phyloP scores from a whole-genome alignment of 108 stramenopile species.

The Conticribra weissflogii region DNA sequence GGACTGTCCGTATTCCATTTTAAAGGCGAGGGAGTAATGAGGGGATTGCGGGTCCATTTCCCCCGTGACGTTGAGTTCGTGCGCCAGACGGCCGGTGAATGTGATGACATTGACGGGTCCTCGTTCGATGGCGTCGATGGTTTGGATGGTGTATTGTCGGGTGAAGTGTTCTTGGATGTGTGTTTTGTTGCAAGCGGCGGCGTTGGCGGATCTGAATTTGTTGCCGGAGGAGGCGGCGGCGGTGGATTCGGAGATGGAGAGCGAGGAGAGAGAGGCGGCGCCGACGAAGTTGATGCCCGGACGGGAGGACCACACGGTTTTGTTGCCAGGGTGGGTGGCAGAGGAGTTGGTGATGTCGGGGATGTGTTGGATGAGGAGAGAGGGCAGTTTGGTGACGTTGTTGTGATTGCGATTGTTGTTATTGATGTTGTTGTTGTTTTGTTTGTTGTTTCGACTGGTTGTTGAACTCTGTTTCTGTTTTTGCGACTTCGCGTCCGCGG shows the following conservation, averaged over 20 bases:
- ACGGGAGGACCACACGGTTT: conserved; percentile 33
- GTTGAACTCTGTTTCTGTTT: too few species aligned
- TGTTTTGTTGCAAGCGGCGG: neutral
- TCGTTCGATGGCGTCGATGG: conserved; percentile 27
- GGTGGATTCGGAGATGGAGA: conserved; percentile 2
- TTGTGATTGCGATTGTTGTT: neutral
- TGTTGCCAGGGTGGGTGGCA: too few species aligned
- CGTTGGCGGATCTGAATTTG: too few species aligned
- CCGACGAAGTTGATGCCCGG: conserved; percentile 49
- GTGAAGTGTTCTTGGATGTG: conserved; percentile 27
- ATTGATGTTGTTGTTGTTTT: neutral
- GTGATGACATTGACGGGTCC: conserved; percentile 23
- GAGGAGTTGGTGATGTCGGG: too few species aligned
- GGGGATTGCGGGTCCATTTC: conserved; percentile 9
- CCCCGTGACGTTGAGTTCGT: conserved; percentile 20
- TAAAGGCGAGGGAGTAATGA: conserved; percentile 20
- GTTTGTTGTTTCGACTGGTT: too few species aligned
- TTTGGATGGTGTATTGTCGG: conserved; percentile 32
- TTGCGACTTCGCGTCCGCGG: too few species aligned
- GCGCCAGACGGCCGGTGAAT: conserved; percentile 24
- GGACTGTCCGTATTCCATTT: conserved; percentile 8
- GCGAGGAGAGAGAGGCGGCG: conserved; percentile 18
- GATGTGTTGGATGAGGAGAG: neutral
- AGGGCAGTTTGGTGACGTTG: neutral
- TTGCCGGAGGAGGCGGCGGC: neutral